Evolutionary conservation across 805 yeast species (phyloP), one percentile per base, ranked within the genome.

Genomic region (Ogataea kodamae): DNA sequence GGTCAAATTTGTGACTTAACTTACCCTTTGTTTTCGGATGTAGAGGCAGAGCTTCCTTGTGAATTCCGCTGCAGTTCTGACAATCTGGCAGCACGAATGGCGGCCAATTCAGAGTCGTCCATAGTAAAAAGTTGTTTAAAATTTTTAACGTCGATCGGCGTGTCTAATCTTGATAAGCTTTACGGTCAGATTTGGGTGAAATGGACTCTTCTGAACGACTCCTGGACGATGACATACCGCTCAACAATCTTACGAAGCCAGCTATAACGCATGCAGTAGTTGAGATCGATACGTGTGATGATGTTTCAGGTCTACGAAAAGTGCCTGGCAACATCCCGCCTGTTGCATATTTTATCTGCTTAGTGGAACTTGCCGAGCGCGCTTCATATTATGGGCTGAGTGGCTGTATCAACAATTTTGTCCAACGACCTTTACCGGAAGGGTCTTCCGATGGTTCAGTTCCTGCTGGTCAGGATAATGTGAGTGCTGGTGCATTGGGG

Each of bases 51-150:
- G 12, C 56, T 54, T 6, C 55, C 54, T 25, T 72, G 72, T 1
- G 72, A 58, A 40, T 68, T 70, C 42, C 72, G 67, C 56, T 84
- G 94, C 42, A 90, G 65, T 59, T 90, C 96, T 15, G 81, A 80
- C 48, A 90, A 61, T 46, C 97, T 74, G n/a, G 97, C 97, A 27
- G 86, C 87, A 49, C 97, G 75, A 44, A 90, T 84, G 19, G 96
- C 96, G 48, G 81, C 78, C 39, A 90, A 66, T 59, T 90, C 98
- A 14, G 78, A 61, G 55, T 87, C 90, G 50, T 86, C 96, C 96
- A 88, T 87, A 7, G 9, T 18, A 13, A 18, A n/a, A n/a, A n/a
- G n/a, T n/a, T n/a, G n/a, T n/a, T n/a, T 20, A 33, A 33, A 27
- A 27, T 14, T 33, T 33, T 33, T 21, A 9, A 25, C 36, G 41